phyloP scores from a whole-genome alignment of 192 early-diverging fungal genomes.

The Linnemannia zychae region DNA sequence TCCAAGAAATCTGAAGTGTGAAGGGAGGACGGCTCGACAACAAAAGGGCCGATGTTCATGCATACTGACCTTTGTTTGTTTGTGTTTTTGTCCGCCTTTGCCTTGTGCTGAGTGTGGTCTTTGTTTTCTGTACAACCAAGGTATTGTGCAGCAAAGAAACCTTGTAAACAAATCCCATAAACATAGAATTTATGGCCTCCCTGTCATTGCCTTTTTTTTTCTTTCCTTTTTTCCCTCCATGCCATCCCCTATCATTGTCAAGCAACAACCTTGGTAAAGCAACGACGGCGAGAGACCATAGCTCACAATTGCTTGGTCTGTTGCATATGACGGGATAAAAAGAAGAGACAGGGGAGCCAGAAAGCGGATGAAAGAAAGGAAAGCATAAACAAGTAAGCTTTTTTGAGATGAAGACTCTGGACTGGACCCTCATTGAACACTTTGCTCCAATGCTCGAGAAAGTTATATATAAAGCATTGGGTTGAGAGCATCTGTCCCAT shows the following conservation, averaged over 20 bases:
- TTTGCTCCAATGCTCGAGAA: not conserved
- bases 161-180: not conserved
- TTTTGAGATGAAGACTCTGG: not conserved
- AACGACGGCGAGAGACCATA: not conserved
- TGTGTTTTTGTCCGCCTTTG: not conserved
- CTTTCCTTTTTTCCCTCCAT: not conserved
- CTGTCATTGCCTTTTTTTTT: not conserved
- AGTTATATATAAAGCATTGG: not conserved
- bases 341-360: not conserved
- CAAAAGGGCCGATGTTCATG: slow-evolving; percentile 2
- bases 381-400: not conserved
- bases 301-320: slow-evolving; percentile 6
- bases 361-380: not conserved
- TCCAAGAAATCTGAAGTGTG: no score
- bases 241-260: not conserved
- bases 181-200: not conserved
- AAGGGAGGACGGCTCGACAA: not conserved
- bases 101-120: not conserved
- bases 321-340: not conserved
- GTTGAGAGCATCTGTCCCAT: slow-evolving; percentile 1
- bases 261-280: not conserved
- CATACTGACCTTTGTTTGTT: not conserved
- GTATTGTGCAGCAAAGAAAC: not conserved
- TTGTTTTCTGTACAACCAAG: not conserved
- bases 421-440: not conserved